These are phyloP conservation scores for Gamarada debralockiae DNA, from an alignment of 495 filamentous ascomycete genomes.

Conservation along the genomic window DNA sequence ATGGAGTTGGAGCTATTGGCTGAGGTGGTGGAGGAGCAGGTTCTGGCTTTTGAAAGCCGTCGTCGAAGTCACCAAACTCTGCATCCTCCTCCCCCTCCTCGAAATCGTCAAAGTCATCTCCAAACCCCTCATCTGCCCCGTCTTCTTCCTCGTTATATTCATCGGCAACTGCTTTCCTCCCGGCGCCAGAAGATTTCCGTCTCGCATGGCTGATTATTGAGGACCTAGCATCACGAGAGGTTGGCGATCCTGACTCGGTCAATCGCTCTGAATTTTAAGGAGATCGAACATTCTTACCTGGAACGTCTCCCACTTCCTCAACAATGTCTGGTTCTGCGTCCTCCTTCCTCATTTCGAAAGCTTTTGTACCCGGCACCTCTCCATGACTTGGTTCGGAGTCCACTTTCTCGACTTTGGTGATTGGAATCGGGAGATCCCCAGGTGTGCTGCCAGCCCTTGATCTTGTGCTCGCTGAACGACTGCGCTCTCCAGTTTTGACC, in stretches of 20 bases:
- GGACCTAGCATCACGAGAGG: conserved; percentile 35
- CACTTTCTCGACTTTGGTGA: conserved; percentile 25
- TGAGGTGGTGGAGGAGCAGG: conserved; percentile 38
- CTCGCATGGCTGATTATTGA: conserved; percentile 25
- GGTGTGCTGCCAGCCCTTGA: conserved; percentile 36
- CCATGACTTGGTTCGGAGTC: conserved; percentile 59
- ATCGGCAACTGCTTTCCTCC: conserved; percentile 6
- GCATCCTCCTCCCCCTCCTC: conserved; percentile 72
- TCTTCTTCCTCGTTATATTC: conserved; percentile 35
- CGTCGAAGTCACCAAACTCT: conserved; percentile 90
- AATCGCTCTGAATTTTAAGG: conserved; percentile 39
- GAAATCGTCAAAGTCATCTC: conserved; percentile 96
- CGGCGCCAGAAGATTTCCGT: conserved; percentile 22
- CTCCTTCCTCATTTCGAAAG: conserved; percentile 66
- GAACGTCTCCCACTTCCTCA: conserved; percentile 34
- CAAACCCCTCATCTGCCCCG: conserved; percentile 54
- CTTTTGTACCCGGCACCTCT: conserved; percentile 81
- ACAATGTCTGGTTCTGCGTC: conserved; percentile 80
- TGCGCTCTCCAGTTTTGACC: conserved; percentile 16
- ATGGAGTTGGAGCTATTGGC: conserved; percentile 31
- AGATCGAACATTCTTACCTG: conserved; percentile 18
- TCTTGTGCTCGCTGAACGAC: conserved; percentile 16
- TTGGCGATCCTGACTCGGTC: conserved; percentile 54
- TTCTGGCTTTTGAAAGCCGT: conserved; percentile 69
- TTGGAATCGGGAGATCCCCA: conserved; percentile 53